Base-by-base conservation (phyloP, 1,284 basidiomycete species). In the Laetiporus sulphureus region DNA sequence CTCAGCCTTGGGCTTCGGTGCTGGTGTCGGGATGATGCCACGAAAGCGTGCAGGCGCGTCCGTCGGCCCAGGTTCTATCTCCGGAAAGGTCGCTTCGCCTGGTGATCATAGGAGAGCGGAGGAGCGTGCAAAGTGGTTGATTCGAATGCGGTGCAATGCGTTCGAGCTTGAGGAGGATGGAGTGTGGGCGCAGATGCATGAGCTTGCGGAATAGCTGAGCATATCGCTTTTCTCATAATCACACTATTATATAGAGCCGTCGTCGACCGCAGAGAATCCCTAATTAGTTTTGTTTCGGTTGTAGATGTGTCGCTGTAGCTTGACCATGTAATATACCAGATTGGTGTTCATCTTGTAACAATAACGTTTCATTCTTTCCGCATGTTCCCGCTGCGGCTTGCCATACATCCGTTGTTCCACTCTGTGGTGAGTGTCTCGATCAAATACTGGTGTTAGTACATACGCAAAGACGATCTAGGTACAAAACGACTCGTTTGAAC, bases 81-180 rank as follows among this genome's bases (percentile, higher is more conserved):
- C 62, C 5, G 61, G 60, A 37, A 62, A 64, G 55, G 53, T 56
- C 1, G 63, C 61, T 40, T 49, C 69, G 4, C 32, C 66, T 3
- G 68, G 67, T 8, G 24, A 7, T 24, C 23, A 16, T 51, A 58
- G 65, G 48, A 60, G 63, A 42, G 67, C 72, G 36, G 63, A 67
- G 36, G 67, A 68, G 43, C 62, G 68, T 22, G 52, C 54, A 34
- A 56, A 50, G 24, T 79, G 75, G 67, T 56, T 80, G 16, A 60
- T 59, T 39, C 51, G 52, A 23, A 62, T 77, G 36, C 65, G 67
- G 15, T 80, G 77, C 49, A 62, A 65, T 38, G 57, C 60, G 13
- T 78, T 71, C 46, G 76, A 79, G 45, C 65, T 54, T 10, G 53
- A 53, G 23, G 46, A 52, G 1, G 51, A 50, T 39, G 47, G 38